Base-by-base conservation (phyloP, 257 asterid species). In the Solanum pimpinellifolium region DNA sequence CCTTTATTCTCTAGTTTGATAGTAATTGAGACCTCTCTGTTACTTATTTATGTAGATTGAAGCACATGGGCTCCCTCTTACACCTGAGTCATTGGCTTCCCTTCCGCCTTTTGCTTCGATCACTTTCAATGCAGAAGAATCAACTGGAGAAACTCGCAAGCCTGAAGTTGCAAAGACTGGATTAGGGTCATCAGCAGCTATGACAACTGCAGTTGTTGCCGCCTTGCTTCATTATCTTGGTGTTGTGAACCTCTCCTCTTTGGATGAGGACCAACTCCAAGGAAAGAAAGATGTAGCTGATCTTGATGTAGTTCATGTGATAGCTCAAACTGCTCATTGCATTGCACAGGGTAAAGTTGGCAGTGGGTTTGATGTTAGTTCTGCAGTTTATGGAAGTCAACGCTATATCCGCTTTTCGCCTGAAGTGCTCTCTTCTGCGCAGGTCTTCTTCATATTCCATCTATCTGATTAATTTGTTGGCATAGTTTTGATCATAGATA, bases 131-230 rank as follows among this genome's bases (percentile, higher is more conserved):
- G 92, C 94, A 10, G 99, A 97, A 89, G 98, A 92, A 84, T 90
- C 95, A 56, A 90, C 87, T 91, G 96, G 94, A 29, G 93, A 89
- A 77, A 93, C 88, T 85, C 81, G 92, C 92, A 95, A 93, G 90
- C 99, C 99, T 83, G 99, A 97, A 93, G 99, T 96, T 91, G 99
- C 99, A 85, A 97, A 97, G 92, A 97, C 99, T 85, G 99, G 99
- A 76, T 88, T 97, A 94, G 99, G 99, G 87, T 97, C 99, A 16
- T 97, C 99, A 31, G 99, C 99, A 74, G 99, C 99, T 75, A 97
- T 96, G 99, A 97, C 99, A 88, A 95, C 99, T 88, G 99, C 99
- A 15, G 99, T 97, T 88, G 99, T 93, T 85, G 96, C 98, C 86
- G 91, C 98, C 87, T 92, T 97, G 89, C 98, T 97, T 89, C 96